Percentiles rank a stretch among this genome's conserved stretches.
Evolutionary conservation across 1,284 basidiomycete species (phyloP).

Genomic region (Boletus mariae): DNA sequence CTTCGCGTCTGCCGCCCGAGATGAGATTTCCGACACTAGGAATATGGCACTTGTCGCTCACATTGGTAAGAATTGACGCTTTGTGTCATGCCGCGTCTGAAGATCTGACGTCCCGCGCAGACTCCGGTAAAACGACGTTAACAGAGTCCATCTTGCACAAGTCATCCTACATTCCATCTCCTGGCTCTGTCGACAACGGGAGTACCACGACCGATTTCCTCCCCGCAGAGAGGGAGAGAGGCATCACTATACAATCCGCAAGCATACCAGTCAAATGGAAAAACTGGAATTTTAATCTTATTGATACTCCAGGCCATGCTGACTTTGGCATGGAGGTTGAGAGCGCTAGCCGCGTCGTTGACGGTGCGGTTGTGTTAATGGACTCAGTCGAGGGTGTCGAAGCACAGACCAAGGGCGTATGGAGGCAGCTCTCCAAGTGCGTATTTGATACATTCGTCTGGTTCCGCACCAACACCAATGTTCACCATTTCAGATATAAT

Average conservation of each 20-base stretch:
- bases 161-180: slow-evolving; percentile 67
- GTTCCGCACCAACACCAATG: not conserved
- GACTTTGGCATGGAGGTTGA: slow-evolving; percentile 96
- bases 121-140: slow-evolving; percentile 88
- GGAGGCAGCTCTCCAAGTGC: slow-evolving; percentile 81
- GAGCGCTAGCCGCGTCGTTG: slow-evolving; percentile 84
- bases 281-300: slow-evolving; percentile 78
- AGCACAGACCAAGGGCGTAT: slow-evolving; percentile 85
- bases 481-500: slow-evolving; percentile 53
- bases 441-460: slow-evolving; percentile 21
- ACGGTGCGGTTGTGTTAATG: slow-evolving; percentile 84
- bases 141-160: slow-evolving; percentile 84
- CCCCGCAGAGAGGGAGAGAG: slow-evolving; percentile 83
- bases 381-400: slow-evolving; percentile 92
- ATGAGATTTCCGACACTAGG: slow-evolving; percentile 44
- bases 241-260: slow-evolving; percentile 90
- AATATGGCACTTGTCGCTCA: slow-evolving; percentile 84
- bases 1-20: slow-evolving; percentile 16
- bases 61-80: slow-evolving; percentile 52
- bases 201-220: slow-evolving; percentile 90
- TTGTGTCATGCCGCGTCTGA: not conserved
- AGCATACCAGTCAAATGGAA: slow-evolving; percentile 91
- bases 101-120: slow-evolving; percentile 39
- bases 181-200: slow-evolving; percentile 85
- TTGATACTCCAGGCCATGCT: slow-evolving; percentile 90